A percentile compares a stretch with the other conserved stretches of the same genome.
phyloP scores from a whole-genome alignment of 345 rosid genomes.

The Anacardium occidentale region DNA sequence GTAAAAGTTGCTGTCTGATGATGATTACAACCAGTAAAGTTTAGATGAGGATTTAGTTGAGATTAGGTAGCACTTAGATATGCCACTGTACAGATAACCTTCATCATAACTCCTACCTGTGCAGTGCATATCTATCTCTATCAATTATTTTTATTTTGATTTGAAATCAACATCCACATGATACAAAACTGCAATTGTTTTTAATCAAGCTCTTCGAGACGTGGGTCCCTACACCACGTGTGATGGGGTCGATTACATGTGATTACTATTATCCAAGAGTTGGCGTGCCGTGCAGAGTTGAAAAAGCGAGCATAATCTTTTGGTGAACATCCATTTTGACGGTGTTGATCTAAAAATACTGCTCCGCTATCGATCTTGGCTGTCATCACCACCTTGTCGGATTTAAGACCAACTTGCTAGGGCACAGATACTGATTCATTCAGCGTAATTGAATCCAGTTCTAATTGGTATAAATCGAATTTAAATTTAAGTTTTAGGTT shows the following conservation, averaged over 20 bases:
- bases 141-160: no score
- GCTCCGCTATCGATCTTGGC: not conserved
- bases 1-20: slow-evolving; percentile 8
- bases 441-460: no score
- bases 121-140: no score
- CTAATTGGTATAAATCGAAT: no score
- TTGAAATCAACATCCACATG: no score
- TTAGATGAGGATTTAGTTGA: slow-evolving; percentile 2
- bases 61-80: slow-evolving; percentile 18
- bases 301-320: slow-evolving; percentile 16
- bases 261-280: slow-evolving; percentile 16
- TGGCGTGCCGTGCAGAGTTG: no score
- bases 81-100: slow-evolving; percentile 2
- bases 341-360: not conserved
- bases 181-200: no score
- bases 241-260: slow-evolving; percentile 4
- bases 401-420: no score
- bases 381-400: no score
- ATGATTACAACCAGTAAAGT: slow-evolving; percentile 21
- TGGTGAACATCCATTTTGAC: not conserved
- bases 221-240: not conserved
- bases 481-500: no score
- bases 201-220: no score
- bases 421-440: no score
- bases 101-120: not conserved